Conservation (phyloP, 2,329 filamentous ascomycete genomes). For the Venturia effusa region DNA sequence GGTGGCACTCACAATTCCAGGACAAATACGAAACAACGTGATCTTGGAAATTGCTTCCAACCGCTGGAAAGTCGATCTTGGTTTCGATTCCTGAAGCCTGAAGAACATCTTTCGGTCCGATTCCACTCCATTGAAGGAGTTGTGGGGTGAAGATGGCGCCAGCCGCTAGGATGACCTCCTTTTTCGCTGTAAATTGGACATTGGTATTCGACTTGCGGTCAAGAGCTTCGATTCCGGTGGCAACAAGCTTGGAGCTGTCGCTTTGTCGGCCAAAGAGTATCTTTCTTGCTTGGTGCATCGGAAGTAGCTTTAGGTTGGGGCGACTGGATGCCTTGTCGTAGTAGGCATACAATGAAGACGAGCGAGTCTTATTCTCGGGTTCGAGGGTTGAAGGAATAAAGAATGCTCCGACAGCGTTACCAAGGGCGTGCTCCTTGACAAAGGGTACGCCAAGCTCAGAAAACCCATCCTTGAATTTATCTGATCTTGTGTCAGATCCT, state of each 20-base stretch:
- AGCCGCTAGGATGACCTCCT: constrained; percentile 11
- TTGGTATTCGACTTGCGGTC: not conserved
- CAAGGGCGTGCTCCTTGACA: not conserved
- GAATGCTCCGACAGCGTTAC: not conserved
- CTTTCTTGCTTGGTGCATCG: not conserved
- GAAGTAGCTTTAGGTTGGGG: not conserved
- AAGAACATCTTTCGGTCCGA: constrained; percentile 2
- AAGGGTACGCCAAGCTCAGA: not conserved
- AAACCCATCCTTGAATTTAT: not conserved
- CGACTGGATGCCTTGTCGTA: not conserved
- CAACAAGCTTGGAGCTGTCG: not conserved
- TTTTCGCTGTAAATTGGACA: constrained; percentile 1
- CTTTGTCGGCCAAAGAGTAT: not conserved
- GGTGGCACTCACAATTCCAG: not conserved
- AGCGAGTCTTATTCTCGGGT: not conserved
- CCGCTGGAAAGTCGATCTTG: not conserved
- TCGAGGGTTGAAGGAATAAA: not conserved
- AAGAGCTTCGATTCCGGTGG: not conserved
- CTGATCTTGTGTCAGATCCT: not conserved
- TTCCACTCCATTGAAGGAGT: constrained; percentile 10
- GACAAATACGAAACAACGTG: not conserved
- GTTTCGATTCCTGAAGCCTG: constrained; percentile 3
- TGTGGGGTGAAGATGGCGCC: constrained; percentile 6
- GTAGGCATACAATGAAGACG: not conserved
- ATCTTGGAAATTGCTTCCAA: constrained; percentile 12